A percentile compares a stretch with the other conserved stretches of the same genome.
phyloP scores from a whole-genome alignment of 2,329 filamentous ascomycete species.

The Talaromyces pinophilus region DNA sequence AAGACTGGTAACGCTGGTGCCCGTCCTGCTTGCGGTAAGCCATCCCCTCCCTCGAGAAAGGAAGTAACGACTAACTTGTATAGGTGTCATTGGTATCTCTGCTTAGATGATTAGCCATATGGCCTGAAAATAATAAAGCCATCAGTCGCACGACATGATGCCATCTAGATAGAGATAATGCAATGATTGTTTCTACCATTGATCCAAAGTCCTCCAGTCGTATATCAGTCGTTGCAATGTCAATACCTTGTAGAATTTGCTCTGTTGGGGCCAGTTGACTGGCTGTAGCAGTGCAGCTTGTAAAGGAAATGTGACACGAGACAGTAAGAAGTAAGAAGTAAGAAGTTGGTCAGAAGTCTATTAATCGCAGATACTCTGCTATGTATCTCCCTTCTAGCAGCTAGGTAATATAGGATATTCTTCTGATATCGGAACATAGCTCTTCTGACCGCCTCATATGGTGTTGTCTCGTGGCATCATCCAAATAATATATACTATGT shows the following conservation, averaged over 20 bases:
- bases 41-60: background rate
- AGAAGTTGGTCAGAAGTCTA: background rate
- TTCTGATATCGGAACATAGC: background rate
- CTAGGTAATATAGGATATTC: background rate
- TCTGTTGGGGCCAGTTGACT: background rate
- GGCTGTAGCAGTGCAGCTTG: background rate
- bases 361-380: background rate
- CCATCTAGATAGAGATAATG: slow-evolving; percentile 18
- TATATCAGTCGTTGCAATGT: background rate
- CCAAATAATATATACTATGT: background rate
- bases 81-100: slow-evolving; percentile 87
- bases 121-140: background rate
- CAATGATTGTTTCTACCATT: slow-evolving; percentile 9
- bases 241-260: background rate
- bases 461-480: background rate
- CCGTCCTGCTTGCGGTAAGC: slow-evolving; percentile 89
- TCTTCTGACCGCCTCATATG: background rate
- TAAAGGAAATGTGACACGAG: slow-evolving; percentile 4
- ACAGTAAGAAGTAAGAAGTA: slow-evolving; percentile 1
- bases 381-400: background rate
- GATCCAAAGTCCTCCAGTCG: background rate
- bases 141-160: slow-evolving; percentile 15
- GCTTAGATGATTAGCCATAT: slow-evolving; percentile 54
- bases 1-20: slow-evolving; percentile 96
- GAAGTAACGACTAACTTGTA: background rate